Conservation (phyloP, 2,329 filamentous ascomycete species). For the Ploettnerulaceae sp. region DNA sequence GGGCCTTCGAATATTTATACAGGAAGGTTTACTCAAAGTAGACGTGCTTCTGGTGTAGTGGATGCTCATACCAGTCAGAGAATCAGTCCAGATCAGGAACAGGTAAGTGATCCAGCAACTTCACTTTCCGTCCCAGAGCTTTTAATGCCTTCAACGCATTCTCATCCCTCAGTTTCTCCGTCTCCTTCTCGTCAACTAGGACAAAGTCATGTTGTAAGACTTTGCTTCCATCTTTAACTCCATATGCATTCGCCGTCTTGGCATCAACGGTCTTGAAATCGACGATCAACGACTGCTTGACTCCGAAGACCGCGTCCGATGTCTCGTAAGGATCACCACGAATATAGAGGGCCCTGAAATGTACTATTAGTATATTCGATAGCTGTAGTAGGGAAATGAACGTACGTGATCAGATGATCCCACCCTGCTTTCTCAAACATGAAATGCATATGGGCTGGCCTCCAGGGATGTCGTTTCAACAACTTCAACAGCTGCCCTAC, state of each 20-base stretch:
- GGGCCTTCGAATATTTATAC: too few species aligned
- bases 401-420: constrained; percentile 78
- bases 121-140: constrained; percentile 47
- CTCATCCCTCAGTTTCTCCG: constrained; percentile 58
- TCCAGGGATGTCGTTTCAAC: constrained; percentile 69
- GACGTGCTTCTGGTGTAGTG: too few species aligned
- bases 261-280: constrained; percentile 51
- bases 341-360: constrained; percentile 64
- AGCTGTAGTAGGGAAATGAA: constrained; percentile 34
- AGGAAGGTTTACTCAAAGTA: too few species aligned
- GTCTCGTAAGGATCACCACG: constrained; percentile 76
- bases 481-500: constrained; percentile 66
- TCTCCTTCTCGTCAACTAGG: constrained; percentile 66
- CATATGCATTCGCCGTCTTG: constrained; percentile 55
- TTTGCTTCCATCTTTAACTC: constrained; percentile 57
- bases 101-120: constrained; percentile 70
- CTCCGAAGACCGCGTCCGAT: constrained; percentile 80
- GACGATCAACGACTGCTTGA: constrained; percentile 74
- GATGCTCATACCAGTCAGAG: too few species aligned
- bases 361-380: not conserved
- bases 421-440: constrained; percentile 80
- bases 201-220: constrained; percentile 73
- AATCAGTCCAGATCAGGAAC: constrained; percentile 58
- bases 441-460: constrained; percentile 79
- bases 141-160: constrained; percentile 63